phyloP scores from a whole-genome alignment of 371 early-diverging fungal species.

The Coemansia sp. region DNA sequence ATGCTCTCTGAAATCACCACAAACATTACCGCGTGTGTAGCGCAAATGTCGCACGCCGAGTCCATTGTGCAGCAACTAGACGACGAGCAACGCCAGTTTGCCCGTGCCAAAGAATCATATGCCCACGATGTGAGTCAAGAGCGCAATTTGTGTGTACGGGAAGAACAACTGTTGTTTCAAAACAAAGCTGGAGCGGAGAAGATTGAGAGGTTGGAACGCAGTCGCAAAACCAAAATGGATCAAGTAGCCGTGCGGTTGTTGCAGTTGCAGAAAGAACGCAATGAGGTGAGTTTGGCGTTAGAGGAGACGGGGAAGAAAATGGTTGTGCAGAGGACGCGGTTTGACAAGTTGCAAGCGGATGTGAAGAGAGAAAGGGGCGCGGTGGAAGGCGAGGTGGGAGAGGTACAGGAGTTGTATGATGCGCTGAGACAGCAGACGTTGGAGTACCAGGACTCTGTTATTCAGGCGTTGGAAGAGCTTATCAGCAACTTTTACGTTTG shows the following conservation, averaged over 20 bases:
- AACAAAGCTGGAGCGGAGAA: slow-evolving; percentile 42
- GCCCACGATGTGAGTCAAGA: slow-evolving; percentile 22
- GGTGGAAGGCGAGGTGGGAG: slow-evolving; percentile 36
- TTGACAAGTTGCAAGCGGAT: slow-evolving; percentile 28
- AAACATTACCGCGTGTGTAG: slow-evolving; percentile 52
- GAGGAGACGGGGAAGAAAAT: slow-evolving; percentile 32
- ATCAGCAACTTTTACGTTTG: slow-evolving; percentile 34
- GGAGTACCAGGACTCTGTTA: slow-evolving; percentile 47
- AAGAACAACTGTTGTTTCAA: slow-evolving; percentile 46
- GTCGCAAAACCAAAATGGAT: slow-evolving; percentile 33
- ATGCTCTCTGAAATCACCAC: slow-evolving; percentile 53
- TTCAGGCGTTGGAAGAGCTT: slow-evolving; percentile 44
- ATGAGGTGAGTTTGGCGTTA: slow-evolving; percentile 21
- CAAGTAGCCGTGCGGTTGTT: slow-evolving; percentile 15
- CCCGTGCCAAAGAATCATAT: slow-evolving; percentile 14
- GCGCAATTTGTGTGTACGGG: slow-evolving; percentile 39
- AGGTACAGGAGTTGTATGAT: slow-evolving; percentile 40
- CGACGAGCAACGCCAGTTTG: slow-evolving; percentile 41
- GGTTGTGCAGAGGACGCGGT: slow-evolving; percentile 31
- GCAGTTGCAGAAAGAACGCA: slow-evolving; percentile 41
- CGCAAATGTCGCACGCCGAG: slow-evolving; percentile 48
- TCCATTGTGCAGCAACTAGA: slow-evolving; percentile 29
- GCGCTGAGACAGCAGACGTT: slow-evolving; percentile 44
- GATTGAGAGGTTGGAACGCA: slow-evolving; percentile 42
- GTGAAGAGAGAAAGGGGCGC: slow-evolving; percentile 32